Base-by-base conservation (phyloP, 1,284 basidiomycete species). In the Amylostereum chailletii region DNA sequence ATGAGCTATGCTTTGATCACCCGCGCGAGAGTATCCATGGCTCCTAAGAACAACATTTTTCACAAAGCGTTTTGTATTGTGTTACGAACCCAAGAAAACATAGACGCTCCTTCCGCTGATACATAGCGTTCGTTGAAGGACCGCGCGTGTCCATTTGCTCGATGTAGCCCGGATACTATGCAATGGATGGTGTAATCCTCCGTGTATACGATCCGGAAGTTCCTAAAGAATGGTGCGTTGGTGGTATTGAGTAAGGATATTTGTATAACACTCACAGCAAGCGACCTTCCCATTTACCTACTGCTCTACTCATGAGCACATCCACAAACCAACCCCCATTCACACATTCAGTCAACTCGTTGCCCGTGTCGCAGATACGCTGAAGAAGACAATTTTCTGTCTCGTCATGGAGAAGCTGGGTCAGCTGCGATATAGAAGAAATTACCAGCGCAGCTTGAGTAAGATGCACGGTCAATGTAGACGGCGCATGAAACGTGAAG, bases 201-300 rank as follows among this genome's bases (percentile, higher is more conserved):
- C 7, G 68, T 67, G 56, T 75, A 83, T 1, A 67, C 66, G 38
- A 86, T 69, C 11, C 70, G 72, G 57, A 88, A 86, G 57, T 82
- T 85, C 47, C 86, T 87, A 57, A 42, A 27, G 19, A 49, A 11
- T 7, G 2, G 50, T 54, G 19, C 51, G 19, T 41, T 9, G 9
- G 34, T 7, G 30, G 5, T 46, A 9, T 7, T 29, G 27, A 30
- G 29, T 34, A 29, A 31, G 43, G 7, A 34, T 31, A 50, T 9
- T 41, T 51, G 37, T 48, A 51, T 32, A 29, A 38, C 44, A 74
- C 86, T 63, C 59, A 89, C 86, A 89, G 55, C 31, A 82, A 77
- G 54, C 77, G 81, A 3, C 85, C 83, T 54, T 89, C 86, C 86
- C 86, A 89, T 56, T 83, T 72, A 7, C 84, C 86, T n/a, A 90